Conservation (phyloP, 2,329 filamentous ascomycete genomes). For the Colletotrichum magnum region DNA sequence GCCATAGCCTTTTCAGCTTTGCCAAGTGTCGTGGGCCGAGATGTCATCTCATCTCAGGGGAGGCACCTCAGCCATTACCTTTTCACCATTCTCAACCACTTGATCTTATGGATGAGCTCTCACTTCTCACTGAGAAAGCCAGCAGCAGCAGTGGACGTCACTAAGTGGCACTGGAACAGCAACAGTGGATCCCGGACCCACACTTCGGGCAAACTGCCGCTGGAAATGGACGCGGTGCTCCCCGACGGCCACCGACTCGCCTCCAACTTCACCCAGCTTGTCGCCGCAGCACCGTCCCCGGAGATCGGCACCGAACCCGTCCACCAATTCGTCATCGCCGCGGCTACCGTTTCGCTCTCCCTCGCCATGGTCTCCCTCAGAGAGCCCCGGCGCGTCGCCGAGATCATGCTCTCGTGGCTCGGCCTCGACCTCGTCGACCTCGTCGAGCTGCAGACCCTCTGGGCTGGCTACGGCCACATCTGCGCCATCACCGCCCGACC, state of each 20-base stretch:
- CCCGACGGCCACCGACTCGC: slow-evolving; percentile 7
- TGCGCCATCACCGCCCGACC: slow-evolving; percentile 65
- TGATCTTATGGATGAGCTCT: not conserved
- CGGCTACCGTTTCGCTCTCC: slow-evolving; percentile 2
- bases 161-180: no score
- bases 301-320: not conserved
- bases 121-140: not conserved
- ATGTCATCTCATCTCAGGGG: no score
- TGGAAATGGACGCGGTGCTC: slow-evolving; percentile 30
- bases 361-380: slow-evolving; percentile 26
- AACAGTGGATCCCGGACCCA: slow-evolving; percentile 15
- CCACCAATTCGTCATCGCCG: slow-evolving; percentile 11
- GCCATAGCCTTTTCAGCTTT: not conserved
- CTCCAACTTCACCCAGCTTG: slow-evolving; percentile 31
- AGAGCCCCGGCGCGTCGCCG: slow-evolving; percentile 52
- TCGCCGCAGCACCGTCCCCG: not conserved
- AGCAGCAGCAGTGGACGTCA: no score
- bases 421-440: slow-evolving; percentile 57
- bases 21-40: no score
- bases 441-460: slow-evolving; percentile 58
- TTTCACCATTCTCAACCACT: not conserved
- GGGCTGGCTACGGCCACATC: slow-evolving; percentile 70
- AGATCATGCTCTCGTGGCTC: slow-evolving; percentile 56
- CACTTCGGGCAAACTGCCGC: slow-evolving; percentile 3
- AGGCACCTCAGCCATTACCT: no score